Evolutionary conservation across 2,329 filamentous ascomycete genomes (phyloP).

Genomic region (Talaromyces sp.): DNA sequence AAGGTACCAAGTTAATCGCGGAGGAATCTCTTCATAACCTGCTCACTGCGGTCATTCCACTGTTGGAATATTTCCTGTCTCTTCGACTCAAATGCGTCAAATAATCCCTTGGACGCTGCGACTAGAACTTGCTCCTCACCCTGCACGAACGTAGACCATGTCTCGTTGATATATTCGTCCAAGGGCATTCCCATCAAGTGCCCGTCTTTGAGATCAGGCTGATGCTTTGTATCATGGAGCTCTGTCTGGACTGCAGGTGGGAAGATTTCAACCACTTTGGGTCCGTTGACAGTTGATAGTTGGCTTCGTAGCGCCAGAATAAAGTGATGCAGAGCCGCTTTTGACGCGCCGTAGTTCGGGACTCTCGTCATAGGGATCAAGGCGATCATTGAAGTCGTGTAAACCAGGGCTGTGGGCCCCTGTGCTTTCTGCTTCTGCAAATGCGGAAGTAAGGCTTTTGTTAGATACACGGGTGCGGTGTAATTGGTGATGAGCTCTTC

Average conservation of each 20-base stretch:
- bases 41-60: neutral
- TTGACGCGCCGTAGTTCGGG: slow-evolving; percentile 45
- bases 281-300: slow-evolving; percentile 37
- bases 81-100: neutral
- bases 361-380: neutral
- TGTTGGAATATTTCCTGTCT: neutral
- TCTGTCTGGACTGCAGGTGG: slow-evolving; percentile 54
- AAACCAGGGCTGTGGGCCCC: neutral
- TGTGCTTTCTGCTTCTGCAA: neutral
- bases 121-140: neutral
- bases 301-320: slow-evolving; percentile 49
- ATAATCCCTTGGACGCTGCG: neutral
- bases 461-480: neutral
- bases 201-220: slow-evolving; percentile 46
- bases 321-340: slow-evolving; percentile 52
- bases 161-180: slow-evolving; percentile 47
- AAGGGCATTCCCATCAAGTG: slow-evolving; percentile 49
- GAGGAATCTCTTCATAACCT: neutral
- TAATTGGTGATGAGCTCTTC: slow-evolving; percentile 41
- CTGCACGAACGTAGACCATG: slow-evolving; percentile 32
- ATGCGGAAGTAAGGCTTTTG: neutral
- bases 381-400: neutral
- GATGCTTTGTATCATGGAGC: slow-evolving; percentile 42
- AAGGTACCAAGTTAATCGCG: neutral
- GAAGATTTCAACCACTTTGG: slow-evolving; percentile 52